Evolutionary conservation across 441 rosid species (phyloP).

Genomic region (Corymbia citriodora): DNA sequence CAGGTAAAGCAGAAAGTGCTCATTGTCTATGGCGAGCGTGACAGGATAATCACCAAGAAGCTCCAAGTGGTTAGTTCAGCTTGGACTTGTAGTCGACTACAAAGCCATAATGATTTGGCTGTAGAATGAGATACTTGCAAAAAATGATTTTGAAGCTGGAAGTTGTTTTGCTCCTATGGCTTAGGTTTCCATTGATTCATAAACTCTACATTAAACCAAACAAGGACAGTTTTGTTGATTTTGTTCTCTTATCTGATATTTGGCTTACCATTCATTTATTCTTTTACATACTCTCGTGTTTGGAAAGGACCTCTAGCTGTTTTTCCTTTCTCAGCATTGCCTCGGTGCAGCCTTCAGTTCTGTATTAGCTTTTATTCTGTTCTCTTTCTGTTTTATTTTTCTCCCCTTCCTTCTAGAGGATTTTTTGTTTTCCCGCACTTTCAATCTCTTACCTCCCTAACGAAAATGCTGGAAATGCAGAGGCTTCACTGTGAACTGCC

Average conservation of each 20-base stretch:
- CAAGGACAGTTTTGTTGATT: neutral
- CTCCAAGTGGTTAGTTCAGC: slow-evolving; percentile 45
- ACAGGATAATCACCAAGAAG: slow-evolving; percentile 48
- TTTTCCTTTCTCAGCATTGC: neutral
- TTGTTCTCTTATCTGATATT: neutral
- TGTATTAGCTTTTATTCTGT: neutral
- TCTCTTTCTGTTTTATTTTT: neutral
- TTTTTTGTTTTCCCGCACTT: neutral
- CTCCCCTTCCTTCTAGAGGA: neutral
- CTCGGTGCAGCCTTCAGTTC: neutral
- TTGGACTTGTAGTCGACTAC: neutral
- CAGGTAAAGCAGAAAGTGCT: slow-evolving; percentile 57
- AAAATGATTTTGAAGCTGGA: neutral
- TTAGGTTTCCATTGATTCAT: neutral
- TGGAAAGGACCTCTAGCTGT: neutral
- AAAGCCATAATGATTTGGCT: neutral
- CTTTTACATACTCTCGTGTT: neutral
- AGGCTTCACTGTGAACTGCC: slow-evolving; percentile 48
- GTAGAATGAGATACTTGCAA: neutral
- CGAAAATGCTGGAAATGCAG: slow-evolving; percentile 18
- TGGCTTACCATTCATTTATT: neutral
- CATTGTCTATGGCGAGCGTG: slow-evolving; percentile 51
- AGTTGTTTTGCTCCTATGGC: neutral
- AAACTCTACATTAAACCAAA: neutral
- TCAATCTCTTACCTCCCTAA: neutral